Conservation (phyloP, 164 flowering plant species). For the Tetracentron sinense region DNA sequence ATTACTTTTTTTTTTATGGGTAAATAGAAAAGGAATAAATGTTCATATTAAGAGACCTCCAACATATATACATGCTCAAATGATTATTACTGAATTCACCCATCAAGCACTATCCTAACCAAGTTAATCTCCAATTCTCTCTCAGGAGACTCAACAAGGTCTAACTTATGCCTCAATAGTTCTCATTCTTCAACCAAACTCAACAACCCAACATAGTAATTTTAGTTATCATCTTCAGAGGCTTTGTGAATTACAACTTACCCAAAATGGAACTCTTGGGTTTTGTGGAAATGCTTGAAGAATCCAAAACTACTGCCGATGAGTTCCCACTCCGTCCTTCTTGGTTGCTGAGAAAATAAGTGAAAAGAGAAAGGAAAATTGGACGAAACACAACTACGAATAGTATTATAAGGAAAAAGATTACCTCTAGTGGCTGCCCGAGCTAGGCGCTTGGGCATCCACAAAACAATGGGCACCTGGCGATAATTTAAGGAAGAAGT, state of each 20-base stretch:
- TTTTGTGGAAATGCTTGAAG: not conserved
- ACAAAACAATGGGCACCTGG: too few species aligned
- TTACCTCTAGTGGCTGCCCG: too few species aligned
- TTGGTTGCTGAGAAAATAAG: too few species aligned
- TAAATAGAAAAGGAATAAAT: too few species aligned
- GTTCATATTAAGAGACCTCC: not conserved
- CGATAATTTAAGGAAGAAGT: too few species aligned
- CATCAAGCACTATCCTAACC: not conserved
- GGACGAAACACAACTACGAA: too few species aligned
- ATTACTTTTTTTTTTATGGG: too few species aligned
- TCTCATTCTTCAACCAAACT: not conserved
- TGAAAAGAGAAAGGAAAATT: too few species aligned
- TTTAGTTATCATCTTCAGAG: not conserved
- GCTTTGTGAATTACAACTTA: not conserved
- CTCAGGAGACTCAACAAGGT: not conserved
- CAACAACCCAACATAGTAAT: not conserved
- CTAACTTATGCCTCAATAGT: not conserved
- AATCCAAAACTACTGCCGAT: not conserved
- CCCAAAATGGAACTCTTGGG: not conserved
- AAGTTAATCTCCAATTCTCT: not conserved
- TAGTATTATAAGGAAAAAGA: too few species aligned
- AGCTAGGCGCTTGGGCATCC: too few species aligned
- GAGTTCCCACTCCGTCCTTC: slow-evolving; percentile 9
- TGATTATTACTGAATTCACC: not conserved
- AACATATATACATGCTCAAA: not conserved